phyloP scores from a whole-genome alignment of 2,329 filamentous ascomycete species.

The Penicillium sp. region DNA sequence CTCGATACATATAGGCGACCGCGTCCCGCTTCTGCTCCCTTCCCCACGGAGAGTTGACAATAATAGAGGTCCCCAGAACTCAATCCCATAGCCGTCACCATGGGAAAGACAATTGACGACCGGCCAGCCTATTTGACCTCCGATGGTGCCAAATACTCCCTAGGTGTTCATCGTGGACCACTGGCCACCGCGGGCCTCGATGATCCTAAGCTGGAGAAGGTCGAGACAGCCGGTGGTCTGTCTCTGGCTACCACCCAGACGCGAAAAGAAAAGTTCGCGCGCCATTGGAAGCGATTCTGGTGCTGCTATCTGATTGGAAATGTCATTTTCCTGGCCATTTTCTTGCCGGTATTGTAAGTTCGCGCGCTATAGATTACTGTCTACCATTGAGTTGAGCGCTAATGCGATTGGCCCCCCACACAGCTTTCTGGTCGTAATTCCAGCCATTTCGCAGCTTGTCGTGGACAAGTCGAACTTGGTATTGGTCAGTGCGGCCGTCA shows the following conservation, averaged over 20 bases:
- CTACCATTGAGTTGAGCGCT: neutral
- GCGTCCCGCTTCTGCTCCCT: neutral
- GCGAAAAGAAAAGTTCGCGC: constrained; percentile 27
- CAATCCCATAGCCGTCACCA: constrained; percentile 11
- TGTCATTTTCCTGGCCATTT: constrained; percentile 40
- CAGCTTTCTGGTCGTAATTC: constrained; percentile 42
- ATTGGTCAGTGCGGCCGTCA: constrained; percentile 35
- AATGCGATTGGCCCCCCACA: neutral
- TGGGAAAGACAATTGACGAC: constrained; percentile 26
- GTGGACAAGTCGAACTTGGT: constrained; percentile 39
- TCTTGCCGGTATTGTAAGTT: constrained; percentile 42
- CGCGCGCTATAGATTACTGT: neutral
- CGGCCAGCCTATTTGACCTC: constrained; percentile 27
- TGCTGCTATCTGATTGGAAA: constrained; percentile 36
- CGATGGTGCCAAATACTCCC: constrained; percentile 31
- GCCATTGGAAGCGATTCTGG: constrained; percentile 42
- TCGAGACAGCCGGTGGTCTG: constrained; percentile 29
- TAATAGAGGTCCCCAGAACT: neutral
- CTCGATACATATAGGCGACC: constrained; percentile 5
- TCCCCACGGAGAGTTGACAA: neutral
- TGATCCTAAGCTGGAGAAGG: constrained; percentile 24
- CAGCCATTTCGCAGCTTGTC: constrained; percentile 42
- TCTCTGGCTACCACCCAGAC: constrained; percentile 27
- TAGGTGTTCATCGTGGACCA: constrained; percentile 33
- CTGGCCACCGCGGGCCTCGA: constrained; percentile 19